Conservation (phyloP, 805 yeast species). For the Grigorovia jiainica region DNA sequence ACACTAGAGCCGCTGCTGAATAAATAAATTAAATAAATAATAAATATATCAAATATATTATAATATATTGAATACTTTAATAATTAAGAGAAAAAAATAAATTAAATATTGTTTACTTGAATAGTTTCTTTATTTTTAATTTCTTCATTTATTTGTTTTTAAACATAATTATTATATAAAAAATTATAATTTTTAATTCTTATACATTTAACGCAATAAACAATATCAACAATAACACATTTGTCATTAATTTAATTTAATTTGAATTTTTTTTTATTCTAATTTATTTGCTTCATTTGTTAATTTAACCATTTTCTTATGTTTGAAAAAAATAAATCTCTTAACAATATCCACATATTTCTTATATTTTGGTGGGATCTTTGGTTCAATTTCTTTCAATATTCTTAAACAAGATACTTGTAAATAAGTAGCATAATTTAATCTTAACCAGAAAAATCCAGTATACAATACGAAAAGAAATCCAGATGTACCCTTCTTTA, state of each 20-base stretch:
- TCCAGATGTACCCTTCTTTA: conserved; percentile 59
- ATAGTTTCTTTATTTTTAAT: no score
- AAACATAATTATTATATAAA: no score
- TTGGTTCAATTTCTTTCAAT: conserved; percentile 23
- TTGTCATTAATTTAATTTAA: neutral
- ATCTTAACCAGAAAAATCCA: conserved; percentile 61
- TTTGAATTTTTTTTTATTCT: neutral
- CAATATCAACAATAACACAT: no score
- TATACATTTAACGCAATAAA: no score
- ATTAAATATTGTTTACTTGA: neutral
- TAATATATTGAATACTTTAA: no score
- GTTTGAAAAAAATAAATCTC: conserved; percentile 30
- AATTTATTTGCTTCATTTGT: neutral
- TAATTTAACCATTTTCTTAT: neutral
- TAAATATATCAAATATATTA: neutral
- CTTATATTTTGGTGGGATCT: conserved; percentile 28
- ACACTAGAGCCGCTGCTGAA: conserved; percentile 75
- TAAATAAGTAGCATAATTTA: conserved; percentile 41
- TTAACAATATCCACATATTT: conserved; percentile 33
- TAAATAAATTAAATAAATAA: conserved; percentile 26
- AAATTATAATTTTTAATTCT: no score
- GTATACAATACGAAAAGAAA: conserved; percentile 50
- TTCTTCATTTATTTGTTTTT: no score
- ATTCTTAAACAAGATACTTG: conserved; percentile 29
- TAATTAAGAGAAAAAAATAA: no score